Evolutionary conservation across 441 rosid genomes (phyloP).

Genomic region (Adansonia rubrostipa): DNA sequence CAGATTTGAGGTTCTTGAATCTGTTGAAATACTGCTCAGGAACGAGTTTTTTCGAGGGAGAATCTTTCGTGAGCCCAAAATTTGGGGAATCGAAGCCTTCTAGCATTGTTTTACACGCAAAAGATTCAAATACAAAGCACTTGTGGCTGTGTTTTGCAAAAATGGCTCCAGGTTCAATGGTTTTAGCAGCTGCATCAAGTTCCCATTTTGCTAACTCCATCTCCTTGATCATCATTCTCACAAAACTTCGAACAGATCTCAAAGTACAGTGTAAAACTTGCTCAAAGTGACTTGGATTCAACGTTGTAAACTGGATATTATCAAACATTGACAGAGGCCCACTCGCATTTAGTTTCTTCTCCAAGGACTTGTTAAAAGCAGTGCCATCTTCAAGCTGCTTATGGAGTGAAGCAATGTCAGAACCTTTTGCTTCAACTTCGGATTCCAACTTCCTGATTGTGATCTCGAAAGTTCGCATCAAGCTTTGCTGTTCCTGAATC

Average conservation of each 20-base stretch:
- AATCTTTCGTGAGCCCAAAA: constrained; percentile 35
- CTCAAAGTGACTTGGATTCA: constrained; percentile 47
- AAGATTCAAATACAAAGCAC: constrained; percentile 54
- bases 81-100: constrained; percentile 50
- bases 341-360: constrained; percentile 59
- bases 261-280: constrained; percentile 49
- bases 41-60: constrained; percentile 26
- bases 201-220: constrained; percentile 69
- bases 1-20: constrained; percentile 46
- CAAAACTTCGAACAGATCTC: constrained; percentile 54
- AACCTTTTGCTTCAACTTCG: constrained; percentile 41
- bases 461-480: constrained; percentile 67
- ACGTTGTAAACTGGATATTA: constrained; percentile 33
- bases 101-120: constrained; percentile 54
- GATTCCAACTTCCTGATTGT: constrained; percentile 57
- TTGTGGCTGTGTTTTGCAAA: constrained; percentile 46
- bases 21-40: constrained; percentile 41
- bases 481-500: constrained; percentile 76
- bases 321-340: constrained; percentile 65
- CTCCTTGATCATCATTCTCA: constrained; percentile 50
- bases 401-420: constrained; percentile 36
- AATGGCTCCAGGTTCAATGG: constrained; percentile 43
- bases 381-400: constrained; percentile 32
- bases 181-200: constrained; percentile 54
- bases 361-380: constrained; percentile 45